Base-by-base conservation (phyloP, 352 stramenopile species). In the Globisporangium middletonii region DNA sequence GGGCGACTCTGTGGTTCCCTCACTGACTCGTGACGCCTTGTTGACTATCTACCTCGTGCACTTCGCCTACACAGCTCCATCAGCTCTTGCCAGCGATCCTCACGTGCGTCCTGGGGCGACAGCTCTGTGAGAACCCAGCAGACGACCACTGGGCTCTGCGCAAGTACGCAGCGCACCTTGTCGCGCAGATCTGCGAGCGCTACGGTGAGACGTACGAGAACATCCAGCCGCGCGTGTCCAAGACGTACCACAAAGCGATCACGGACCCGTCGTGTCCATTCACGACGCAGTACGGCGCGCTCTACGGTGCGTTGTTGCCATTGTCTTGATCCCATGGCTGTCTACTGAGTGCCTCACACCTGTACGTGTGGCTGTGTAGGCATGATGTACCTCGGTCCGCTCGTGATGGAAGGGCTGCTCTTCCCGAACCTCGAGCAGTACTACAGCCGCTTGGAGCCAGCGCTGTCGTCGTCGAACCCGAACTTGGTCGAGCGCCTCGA, bases 11-110 rank as follows among this genome's bases (percentile, higher is more conserved):
- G 33, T 38, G 33, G 33, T 8, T 38, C 33, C 12, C 33, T 37
- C 33, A 12, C 7, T 38, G 5, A 12, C 4, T 38, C 33, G 9
- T 38, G 33, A 38, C 33, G 33, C 2, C 43, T 48, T 27, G 18
- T 4, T 13, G 19, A 1, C 8, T 53, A 3, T 19, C 4, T 55
- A 12, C 12, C 33, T 38, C 33, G 3, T 38, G 4, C 33, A 9
- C 33, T 63, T 18, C n/a, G 15, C 8, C 35, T 42, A 42, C 56
- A 27, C 50, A 96, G 79, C 73, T 98, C 9, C 91, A 98, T 62
- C 91, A 98, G 83, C 67, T 98, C 43, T 83, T 98, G 59, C 91
- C 91, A 26, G 80, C 90, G 37, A 91, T 98, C 30, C 70, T 98
- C 54, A 98, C 92, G 41, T 97, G 90, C 57, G 83, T 98, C 26